phyloP scores from a whole-genome alignment of 192 early-diverging fungal genomes.

The Backusella psychrophila region DNA sequence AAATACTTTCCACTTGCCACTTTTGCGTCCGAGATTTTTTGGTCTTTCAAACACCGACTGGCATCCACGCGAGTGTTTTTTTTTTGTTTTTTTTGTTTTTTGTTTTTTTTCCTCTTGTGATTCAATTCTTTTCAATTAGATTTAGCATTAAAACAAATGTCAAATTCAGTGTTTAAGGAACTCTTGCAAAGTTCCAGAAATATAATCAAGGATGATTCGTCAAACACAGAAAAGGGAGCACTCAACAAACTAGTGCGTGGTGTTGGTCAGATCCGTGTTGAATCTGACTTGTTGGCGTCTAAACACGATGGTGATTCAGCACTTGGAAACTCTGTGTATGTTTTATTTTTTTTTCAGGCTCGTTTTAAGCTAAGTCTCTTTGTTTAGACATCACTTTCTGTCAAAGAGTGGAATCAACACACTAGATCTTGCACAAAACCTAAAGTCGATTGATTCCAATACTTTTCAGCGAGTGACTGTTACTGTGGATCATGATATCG shows the following conservation, averaged over 20 bases:
- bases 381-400: conserved; percentile 9
- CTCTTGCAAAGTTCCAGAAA: not conserved
- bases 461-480: not conserved
- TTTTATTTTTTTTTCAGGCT: not conserved
- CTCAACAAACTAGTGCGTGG: not conserved
- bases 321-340: not conserved
- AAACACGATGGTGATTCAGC: not conserved
- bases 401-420: conserved; percentile 10
- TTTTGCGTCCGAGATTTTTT: not conserved
- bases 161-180: not conserved
- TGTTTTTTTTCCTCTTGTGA: not conserved
- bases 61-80: not conserved
- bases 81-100: not conserved
- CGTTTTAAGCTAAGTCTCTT: not conserved
- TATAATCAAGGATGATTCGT: not conserved
- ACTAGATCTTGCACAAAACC: not conserved
- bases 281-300: not conserved
- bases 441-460: not conserved
- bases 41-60: not conserved
- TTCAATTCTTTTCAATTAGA: not conserved
- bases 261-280: conserved; percentile 4
- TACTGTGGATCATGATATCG: not conserved
- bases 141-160: not conserved
- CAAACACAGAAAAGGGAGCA: not conserved
- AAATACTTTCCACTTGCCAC: too few relatives aligned